Evolutionary conservation across 352 stramenopile species (phyloP), one percentile per base, ranked within the genome.

Genomic region (Phytophthora rubi): DNA sequence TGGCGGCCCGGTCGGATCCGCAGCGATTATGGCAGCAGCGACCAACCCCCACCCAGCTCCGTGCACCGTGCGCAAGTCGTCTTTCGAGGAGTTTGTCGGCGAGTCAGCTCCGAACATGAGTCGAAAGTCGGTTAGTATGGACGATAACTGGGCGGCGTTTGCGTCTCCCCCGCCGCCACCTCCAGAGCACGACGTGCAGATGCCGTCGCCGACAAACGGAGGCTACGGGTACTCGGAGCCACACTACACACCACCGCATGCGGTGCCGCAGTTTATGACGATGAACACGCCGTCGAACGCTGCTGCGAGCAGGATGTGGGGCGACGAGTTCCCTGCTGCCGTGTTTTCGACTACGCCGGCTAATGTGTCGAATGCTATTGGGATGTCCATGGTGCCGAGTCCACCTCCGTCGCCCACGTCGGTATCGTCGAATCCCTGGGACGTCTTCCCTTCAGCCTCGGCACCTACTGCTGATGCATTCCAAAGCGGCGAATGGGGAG

Each of bases 31-130:
- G 53, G 37, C 65, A 48, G 56, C 59, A 42, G 68, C 35, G 21
- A 53, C 47, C n/a, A 28, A 65, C 18, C 16, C 53, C 6, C 52
- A 53, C 55, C 48, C 3, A 63, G 74, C 58, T 6, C 26, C 61
- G 1, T 68, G 39, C 13, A 70, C 60, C 0, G 82, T 93, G 28
- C 75, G 79, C 15, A 84, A 78, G 16, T 62, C 86, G 51, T 88
- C 82, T 5, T 92, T 92, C 49, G 76, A 85, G 62, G 83, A 75
- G n/a, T 93, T 92, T 59, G 80, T 89, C 2, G 85, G 83, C 7
- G 81, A 85, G 60, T 62, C 61, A 2, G 52, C 74, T 35, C 59
- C 73, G 6, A 45, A 12, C 5, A 49, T 68, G 30, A 74, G 21
- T 35, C 47, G 32, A 30, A 81, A 81, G 30, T 32, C 61, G 57